Percentiles rank a stretch among this genome's conserved stretches.
These are phyloP conservation scores for Tolypocladium nubicola DNA, from an alignment of 2,329 filamentous ascomycete species.

Conservation along the genomic window DNA sequence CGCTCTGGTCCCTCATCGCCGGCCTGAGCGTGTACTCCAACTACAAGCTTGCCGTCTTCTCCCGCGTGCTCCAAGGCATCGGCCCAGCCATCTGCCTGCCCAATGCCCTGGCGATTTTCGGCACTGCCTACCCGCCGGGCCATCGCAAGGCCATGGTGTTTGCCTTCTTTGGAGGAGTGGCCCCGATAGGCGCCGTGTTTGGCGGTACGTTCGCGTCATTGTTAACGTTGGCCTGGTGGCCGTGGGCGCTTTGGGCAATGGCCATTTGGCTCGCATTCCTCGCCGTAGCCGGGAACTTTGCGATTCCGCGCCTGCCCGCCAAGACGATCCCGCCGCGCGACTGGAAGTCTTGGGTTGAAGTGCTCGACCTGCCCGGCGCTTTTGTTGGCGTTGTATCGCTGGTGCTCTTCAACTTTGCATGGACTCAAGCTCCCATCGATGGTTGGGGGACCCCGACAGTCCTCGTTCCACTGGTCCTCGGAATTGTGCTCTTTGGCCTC, in stretches of 20 bases:
- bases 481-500: conserved; percentile 37
- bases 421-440: conserved; percentile 52
- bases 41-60: conserved; percentile 35
- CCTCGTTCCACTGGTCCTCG: conserved; percentile 46
- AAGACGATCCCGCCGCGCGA: conserved; percentile 5
- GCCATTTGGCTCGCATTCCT: conserved; percentile 23
- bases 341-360: conserved; percentile 11
- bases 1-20: conserved; percentile 38
- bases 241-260: conserved; percentile 35
- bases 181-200: conserved; percentile 33
- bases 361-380: conserved; percentile 29
- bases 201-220: conserved; percentile 29
- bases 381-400: conserved; percentile 40
- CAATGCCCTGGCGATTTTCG: conserved; percentile 53
- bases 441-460: conserved; percentile 48
- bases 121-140: conserved; percentile 44
- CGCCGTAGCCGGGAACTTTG: conserved; percentile 17
- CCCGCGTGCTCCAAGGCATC: conserved; percentile 47
- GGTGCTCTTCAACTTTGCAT: conserved; percentile 55
- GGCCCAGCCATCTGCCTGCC: conserved; percentile 54
- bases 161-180: conserved; percentile 33
- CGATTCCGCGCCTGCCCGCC: conserved; percentile 21
- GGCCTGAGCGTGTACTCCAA: conserved; percentile 30
- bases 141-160: conserved; percentile 51
- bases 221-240: conserved; percentile 34